Base-by-base conservation (phyloP, 2,329 filamentous ascomycete genomes). In the Hymenoscyphus linearis region DNA sequence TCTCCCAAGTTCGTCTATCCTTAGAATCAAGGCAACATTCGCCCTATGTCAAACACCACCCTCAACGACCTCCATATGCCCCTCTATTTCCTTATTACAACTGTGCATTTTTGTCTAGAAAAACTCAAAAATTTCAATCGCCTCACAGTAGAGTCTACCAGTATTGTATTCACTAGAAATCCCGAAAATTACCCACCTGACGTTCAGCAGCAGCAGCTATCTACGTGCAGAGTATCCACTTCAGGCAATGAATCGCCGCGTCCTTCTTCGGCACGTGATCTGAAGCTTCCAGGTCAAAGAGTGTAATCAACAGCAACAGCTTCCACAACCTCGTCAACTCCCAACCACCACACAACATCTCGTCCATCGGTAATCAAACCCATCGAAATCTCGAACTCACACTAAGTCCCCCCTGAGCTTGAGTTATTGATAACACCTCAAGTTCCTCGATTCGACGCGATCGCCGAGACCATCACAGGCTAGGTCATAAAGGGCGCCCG, bases 401-500 rank as follows among this genome's bases (percentile, higher is more conserved):
- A 58, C 27, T 44, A 54, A 62, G 58, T 52, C 26, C n/a, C n/a
- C 50, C 60, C 34, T 55, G 16, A 54, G 16, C 7, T 52, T 26
- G 52, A 31, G 37, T 26, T 26, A 26, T 25, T 25, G n/a, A 37
- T 53, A 16, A 59, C 34, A 55, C 44, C 12, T 34, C 34, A 37
- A 58, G 22, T 59, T 10, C 62, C 44, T 31, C 55, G 18, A 40
- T 47, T 64, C 61, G 57, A 68, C 70, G 68, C 70, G 68, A 65
- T 65, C 64, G 52, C 55, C 60, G 63, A 62, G 58, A 66, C 55
- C 25, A 34, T 44, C 54, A 63, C 57, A 53, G 62, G 60, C 64
- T 22, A 68, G 65, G 65, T 69, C 63, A 70, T 62, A 66, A 64
- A 69, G 66, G 66, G 65, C 69, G 67, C 65, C 65, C 65, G 64